Evolutionary conservation across 192 early-diverging fungal species (phyloP).

Genomic region (Coemansia javaensis): DNA sequence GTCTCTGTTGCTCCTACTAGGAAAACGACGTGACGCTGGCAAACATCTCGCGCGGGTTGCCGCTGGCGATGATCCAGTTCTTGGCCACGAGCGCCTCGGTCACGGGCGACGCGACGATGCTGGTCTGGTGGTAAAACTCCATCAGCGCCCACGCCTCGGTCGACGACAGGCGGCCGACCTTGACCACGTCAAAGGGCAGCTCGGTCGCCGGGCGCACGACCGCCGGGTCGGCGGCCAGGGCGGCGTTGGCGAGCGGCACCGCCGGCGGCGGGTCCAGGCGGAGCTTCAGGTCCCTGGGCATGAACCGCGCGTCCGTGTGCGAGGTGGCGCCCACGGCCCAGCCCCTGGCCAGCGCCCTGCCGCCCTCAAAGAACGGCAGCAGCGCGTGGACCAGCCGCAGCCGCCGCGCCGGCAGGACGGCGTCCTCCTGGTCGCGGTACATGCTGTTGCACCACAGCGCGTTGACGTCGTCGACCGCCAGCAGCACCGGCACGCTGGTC

Average conservation of each 20-base stretch:
- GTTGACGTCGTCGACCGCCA: constrained; percentile 48
- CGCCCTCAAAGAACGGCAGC: constrained; percentile 39
- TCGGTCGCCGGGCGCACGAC: neutral
- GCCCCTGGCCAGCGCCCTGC: constrained; percentile 13
- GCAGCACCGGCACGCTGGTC: constrained; percentile 33
- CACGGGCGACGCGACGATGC: constrained; percentile 18
- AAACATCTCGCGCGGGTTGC: constrained; percentile 48
- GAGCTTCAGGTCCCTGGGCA: constrained; percentile 24
- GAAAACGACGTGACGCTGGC: constrained; percentile 33
- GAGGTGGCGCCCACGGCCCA: constrained; percentile 42
- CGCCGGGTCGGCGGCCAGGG: constrained; percentile 12
- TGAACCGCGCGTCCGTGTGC: constrained; percentile 22
- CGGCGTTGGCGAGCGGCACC: constrained; percentile 30
- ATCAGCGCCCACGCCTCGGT: constrained; percentile 38
- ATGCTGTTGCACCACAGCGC: constrained; percentile 32
- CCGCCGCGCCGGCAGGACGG: constrained; percentile 18
- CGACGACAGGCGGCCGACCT: constrained; percentile 21
- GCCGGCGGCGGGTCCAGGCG: constrained; percentile 21
- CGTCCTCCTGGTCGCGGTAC: constrained; percentile 38
- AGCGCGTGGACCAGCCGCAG: constrained; percentile 35
- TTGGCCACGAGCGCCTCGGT: constrained; percentile 33
- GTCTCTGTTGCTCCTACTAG: constrained; percentile 3
- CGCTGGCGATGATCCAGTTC: constrained; percentile 36
- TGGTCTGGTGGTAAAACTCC: constrained; percentile 30
- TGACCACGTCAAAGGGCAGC: constrained; percentile 19